Base-by-base conservation (phyloP, 139 green algal species). In the Picochlorum sp. region DNA sequence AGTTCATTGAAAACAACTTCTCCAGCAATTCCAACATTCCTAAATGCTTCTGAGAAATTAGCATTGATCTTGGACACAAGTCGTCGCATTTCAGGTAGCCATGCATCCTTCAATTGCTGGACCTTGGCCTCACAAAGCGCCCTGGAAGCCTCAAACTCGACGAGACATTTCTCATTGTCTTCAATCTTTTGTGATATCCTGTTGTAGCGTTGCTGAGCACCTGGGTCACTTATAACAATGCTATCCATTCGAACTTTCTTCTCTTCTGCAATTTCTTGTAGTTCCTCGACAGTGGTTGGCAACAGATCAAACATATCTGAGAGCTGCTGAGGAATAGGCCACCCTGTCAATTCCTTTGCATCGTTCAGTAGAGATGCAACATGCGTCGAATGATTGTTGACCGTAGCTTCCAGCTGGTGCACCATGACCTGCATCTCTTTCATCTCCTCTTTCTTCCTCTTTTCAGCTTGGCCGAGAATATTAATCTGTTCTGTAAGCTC, bases 41-140 rank as follows among this genome's bases (percentile, higher is more conserved):
- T 33, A 55, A 97, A 95, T 64, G 85, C 89, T 41, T 31, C 28
- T 7, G 33, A 45, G 65, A 98, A 98, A 30, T 68, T 76, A 14
- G 20, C 43, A 60, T 87, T 89, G 57, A 98, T 87, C 4, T 56
- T 67, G 0, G 31, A 50, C 35, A 95, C 73, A 31, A 91, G 73
- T 10, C 64, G 41, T 58, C 74, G 54, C 12, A 98, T 74, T 44
- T 79, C 50, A 3, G 85, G 79, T 64, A 95, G 77, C 92, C 92
- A 98, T 5, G 43, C 33, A 4, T 33, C 70, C 73, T 88, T 57
- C n/a, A 71, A 35, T 2, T 64, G 30, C 26, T 54, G 50, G 3
- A 80, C 68, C 30, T 68, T 62, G n/a, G n/a, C n/a, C 20, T 20
- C 52, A 30, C 26, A 14, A 22, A 56, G 36, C 29, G 50, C 25